Conservation (phyloP, 108 stramenopile genomes). For the Aurantiochytrium sp. region DNA sequence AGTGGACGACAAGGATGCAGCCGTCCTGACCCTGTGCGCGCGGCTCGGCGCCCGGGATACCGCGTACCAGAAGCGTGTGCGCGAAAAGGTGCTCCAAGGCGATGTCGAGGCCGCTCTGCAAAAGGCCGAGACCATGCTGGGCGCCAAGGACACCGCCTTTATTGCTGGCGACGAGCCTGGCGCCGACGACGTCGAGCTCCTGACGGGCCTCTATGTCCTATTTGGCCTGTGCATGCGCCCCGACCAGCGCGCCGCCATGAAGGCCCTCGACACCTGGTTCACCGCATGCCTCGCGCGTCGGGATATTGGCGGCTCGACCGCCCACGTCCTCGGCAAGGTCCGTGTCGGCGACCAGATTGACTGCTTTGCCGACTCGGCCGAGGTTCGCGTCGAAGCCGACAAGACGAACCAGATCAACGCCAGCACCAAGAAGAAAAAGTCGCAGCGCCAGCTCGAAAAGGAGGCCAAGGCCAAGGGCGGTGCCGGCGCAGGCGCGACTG, state of each 20-base stretch:
- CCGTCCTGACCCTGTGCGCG: not conserved
- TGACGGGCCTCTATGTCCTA: not conserved
- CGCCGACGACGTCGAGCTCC: not conserved
- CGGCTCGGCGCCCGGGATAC: not conserved
- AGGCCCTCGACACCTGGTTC: not conserved
- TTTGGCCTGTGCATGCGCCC: not conserved
- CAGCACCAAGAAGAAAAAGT: constrained; percentile 7
- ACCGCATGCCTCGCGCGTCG: not conserved
- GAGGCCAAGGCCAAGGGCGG: constrained; percentile 18
- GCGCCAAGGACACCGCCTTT: not conserved
- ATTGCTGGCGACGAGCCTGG: not conserved
- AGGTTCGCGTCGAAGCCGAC: not conserved
- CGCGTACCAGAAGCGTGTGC: not conserved
- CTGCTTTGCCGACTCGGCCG: not conserved
- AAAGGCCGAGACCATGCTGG: not conserved
- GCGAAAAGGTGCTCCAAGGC: not conserved
- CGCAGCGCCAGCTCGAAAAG: constrained; percentile 12
- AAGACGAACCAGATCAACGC: constrained; percentile 7
- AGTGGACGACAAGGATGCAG: not conserved
- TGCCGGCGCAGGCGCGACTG: too few species aligned
- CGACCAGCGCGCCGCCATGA: not conserved
- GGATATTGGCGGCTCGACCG: not conserved
- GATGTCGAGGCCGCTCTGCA: not conserved
- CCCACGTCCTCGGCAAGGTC: not conserved
- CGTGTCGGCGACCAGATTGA: not conserved